Evolutionary conservation across 495 filamentous ascomycete species (phyloP), one percentile per base, ranked within the genome.

Genomic region (Jackrogersella multiformis): DNA sequence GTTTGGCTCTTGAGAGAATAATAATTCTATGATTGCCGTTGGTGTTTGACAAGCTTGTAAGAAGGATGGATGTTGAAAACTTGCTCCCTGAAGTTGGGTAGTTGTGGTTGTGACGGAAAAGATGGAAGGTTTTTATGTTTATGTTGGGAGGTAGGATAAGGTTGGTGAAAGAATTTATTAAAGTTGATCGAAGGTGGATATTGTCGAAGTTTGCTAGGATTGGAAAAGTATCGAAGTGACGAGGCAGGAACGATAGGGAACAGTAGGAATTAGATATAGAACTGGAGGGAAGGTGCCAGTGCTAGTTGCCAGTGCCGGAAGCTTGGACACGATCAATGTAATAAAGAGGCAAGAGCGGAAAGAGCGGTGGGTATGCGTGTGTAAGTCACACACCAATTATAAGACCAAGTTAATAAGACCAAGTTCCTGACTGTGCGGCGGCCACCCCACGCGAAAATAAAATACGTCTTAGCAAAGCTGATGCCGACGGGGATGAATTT

Each of bases 401-500:
- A 58, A 62, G 44, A 45, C 56, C 35, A 9, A 26, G 36, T n/a
- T 38, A 38, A 38, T 38, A 38, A 38, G 35, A 38, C 35, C 26
- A 30, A 30, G 4, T 49, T 26, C 45, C 45, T 49, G 45, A 49
- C 45, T 68, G 24, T 57, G 57, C 36, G 58, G 60, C 39, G 48
- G 35, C n/a, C 60, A 69, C 66, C 61, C 66, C 66, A 69, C 66
- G 65, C 54, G 35, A 60, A 36, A 26, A 35, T 42, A 30, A 30
- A 30, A 46, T 55, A 53, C 46, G 38, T 70, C 67, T 70, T 70
- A 70, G 67, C 61, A 65, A 70, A 70, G 67, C 67, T 66, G 61
- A 70, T 70, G 61, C 61, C 61, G 67, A 65, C 36, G 56, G 62
- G 61, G 52, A 53, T 56, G 52, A 70, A 56, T 61, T 32, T 38